Evolutionary conservation across 108 stramenopile species (phyloP).

Genomic region (Cyclostephanos tholiformis): DNA sequence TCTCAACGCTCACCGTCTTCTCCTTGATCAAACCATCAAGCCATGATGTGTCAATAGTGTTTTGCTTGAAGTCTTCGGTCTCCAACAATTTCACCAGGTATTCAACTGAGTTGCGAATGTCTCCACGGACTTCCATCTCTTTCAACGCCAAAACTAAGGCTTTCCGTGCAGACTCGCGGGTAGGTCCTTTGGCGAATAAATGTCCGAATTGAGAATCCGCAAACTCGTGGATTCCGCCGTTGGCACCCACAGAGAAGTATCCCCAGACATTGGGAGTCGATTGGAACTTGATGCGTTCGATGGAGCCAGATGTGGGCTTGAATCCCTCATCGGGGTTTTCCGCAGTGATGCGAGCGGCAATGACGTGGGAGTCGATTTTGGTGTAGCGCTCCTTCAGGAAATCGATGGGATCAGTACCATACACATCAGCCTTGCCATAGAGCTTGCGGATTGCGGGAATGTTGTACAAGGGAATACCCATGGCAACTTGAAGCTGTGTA

Average conservation of each 20-base stretch:
- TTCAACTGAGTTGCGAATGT: constrained; percentile 98
- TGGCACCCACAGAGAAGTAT: constrained; percentile 96
- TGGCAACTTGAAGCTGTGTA: constrained; percentile 96
- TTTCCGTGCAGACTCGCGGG: constrained; percentile 94
- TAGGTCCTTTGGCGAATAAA: constrained; percentile 96
- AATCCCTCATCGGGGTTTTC: constrained; percentile 99
- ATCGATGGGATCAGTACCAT: constrained; percentile 85
- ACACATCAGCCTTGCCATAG: constrained; percentile 81
- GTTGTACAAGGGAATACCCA: constrained; percentile 95
- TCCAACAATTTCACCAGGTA: constrained; percentile 97
- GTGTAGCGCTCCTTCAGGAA: constrained; percentile 91
- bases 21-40: constrained; percentile 94
- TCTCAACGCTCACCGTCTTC: constrained; percentile 80
- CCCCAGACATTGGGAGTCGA: constrained; percentile 97
- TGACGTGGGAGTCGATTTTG: constrained; percentile 86
- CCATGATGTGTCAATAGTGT: constrained; percentile 97
- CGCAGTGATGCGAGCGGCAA: constrained; percentile 99
- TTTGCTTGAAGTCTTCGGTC: constrained; percentile 93
- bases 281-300: constrained; percentile 98
- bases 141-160: constrained; percentile 93
- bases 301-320: constrained; percentile 96
- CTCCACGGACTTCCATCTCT: constrained; percentile 98
- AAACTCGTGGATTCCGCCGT: constrained; percentile 98
- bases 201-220: constrained; percentile 99
- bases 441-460: constrained; percentile 91